phyloP scores from a whole-genome alignment of 805 yeast species.

The Sugiyamaella marilandica region DNA sequence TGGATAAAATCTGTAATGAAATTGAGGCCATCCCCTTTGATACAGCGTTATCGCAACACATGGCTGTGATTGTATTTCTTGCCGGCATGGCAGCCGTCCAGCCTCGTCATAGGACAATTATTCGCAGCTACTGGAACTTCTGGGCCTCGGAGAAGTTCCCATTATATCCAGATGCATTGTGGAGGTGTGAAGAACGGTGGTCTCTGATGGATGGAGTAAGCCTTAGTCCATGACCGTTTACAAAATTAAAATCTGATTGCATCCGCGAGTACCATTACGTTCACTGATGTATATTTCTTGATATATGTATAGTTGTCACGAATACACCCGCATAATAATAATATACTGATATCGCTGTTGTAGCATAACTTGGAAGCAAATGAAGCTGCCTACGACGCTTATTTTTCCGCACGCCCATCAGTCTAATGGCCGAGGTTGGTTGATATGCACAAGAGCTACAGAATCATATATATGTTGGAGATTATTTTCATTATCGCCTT shows the following conservation, averaged over 20 bases:
- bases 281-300: neutral
- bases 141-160: conserved; percentile 19
- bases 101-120: conserved; percentile 8
- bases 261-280: neutral
- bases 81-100: conserved; percentile 10
- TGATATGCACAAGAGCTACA: too few relatives aligned
- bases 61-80: conserved; percentile 15
- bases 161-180: conserved; percentile 16
- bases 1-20: conserved; percentile 9
- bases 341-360: too few relatives aligned
- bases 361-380: too few relatives aligned
- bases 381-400: too few relatives aligned
- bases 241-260: neutral
- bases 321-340: too few relatives aligned
- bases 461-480: too few relatives aligned
- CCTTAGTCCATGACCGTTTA: neutral
- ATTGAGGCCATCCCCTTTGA: conserved; percentile 13
- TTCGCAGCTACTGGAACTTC: conserved; percentile 16
- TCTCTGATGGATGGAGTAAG: neutral
- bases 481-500: neutral
- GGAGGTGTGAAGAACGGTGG: conserved; percentile 16
- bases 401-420: too few relatives aligned
- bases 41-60: conserved; percentile 14
- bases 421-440: too few relatives aligned
- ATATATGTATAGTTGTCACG: too few relatives aligned